A percentile compares a stretch with the other conserved stretches of the same genome.
phyloP scores from a whole-genome alignment of 148 eudicot species.

The Fagopyrum tataricum region DNA sequence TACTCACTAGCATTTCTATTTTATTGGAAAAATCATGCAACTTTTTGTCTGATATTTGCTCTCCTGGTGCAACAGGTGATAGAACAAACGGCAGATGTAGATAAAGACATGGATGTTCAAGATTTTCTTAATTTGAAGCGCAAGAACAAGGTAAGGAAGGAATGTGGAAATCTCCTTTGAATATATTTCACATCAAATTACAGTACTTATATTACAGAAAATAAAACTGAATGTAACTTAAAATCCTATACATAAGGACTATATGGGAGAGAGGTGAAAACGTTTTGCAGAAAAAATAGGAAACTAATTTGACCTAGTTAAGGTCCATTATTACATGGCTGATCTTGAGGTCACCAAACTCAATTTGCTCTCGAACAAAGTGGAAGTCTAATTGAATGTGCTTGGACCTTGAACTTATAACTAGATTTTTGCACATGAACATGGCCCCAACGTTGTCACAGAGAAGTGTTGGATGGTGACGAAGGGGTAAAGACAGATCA shows the following conservation, averaged over 20 bases:
- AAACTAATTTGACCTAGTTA: too few relatives aligned
- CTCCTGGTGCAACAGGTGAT: slow-evolving; percentile 57
- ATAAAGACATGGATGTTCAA: slow-evolving; percentile 72
- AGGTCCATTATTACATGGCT: background rate
- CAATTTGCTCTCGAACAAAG: background rate
- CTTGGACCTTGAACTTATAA: background rate
- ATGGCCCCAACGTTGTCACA: background rate
- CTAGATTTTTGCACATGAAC: too few relatives aligned
- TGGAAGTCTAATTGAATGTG: background rate
- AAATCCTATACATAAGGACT: too few relatives aligned
- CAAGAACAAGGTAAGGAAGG: slow-evolving; percentile 88
- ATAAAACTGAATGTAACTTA: too few relatives aligned
- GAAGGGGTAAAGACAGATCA: background rate
- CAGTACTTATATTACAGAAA: too few relatives aligned
- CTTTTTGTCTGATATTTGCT: slow-evolving; percentile 8
- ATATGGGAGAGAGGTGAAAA: too few relatives aligned
- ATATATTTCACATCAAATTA: too few relatives aligned
- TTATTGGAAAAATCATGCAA: background rate
- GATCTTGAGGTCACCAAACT: background rate
- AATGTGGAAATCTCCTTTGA: too few relatives aligned
- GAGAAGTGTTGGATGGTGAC: background rate
- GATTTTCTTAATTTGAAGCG: slow-evolving; percentile 97
- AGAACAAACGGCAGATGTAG: slow-evolving; percentile 91
- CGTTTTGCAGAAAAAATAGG: too few relatives aligned
- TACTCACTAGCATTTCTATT: background rate